Base-by-base conservation (phyloP, 352 stramenopile species). In the Phytophthora tentaculata region DNA sequence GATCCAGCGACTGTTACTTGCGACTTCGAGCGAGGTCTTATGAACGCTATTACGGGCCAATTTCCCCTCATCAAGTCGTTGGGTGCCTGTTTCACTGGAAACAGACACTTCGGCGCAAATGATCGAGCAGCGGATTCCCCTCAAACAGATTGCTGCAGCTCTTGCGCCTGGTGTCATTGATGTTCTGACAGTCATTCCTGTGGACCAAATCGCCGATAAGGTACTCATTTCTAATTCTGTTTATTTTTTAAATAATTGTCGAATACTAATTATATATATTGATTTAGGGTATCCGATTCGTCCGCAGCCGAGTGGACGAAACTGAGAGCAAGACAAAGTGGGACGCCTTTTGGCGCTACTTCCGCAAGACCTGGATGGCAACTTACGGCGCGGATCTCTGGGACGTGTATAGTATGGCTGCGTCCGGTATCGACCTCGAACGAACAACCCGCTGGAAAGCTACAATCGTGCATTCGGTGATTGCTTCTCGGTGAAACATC, bases 331-430 rank as follows among this genome's bases (percentile, higher is more conserved):
- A 65, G 12, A 45, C 23, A 2, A 58, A 65, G 26, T 65, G 47
- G 47, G 48, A 65, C 10, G 22, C 32, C 6, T 58, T 65, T 44
- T 65, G 57, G 57, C 32, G 57, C n/a, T 65, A 65, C 17, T 52
- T 65, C 20, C 7, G 17, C 1, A 52, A 7, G 12, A 62, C 43
- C 10, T 54, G 55, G 55, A 45, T 54, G 17, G 5, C 47, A n/a
- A 53, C 5, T 20, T 64, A 64, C 17, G 22, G 47, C 16, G 29
- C 20, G 7, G 44, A 50, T 45, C 47, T 64, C 16, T 56, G 45
- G 57, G 56, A 56, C 13, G 45, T 64, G 3, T 29, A 64, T 9
- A 50, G 47, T 9, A 64, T 61, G 57, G 17, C 28, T 13, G 16
- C 10, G 23, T 32, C 32, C 12, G 32, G 47, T 8, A 22, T 56